phyloP scores from a whole-genome alignment of 2,329 filamentous ascomycete genomes.

The Ophiostoma angusticollis region DNA sequence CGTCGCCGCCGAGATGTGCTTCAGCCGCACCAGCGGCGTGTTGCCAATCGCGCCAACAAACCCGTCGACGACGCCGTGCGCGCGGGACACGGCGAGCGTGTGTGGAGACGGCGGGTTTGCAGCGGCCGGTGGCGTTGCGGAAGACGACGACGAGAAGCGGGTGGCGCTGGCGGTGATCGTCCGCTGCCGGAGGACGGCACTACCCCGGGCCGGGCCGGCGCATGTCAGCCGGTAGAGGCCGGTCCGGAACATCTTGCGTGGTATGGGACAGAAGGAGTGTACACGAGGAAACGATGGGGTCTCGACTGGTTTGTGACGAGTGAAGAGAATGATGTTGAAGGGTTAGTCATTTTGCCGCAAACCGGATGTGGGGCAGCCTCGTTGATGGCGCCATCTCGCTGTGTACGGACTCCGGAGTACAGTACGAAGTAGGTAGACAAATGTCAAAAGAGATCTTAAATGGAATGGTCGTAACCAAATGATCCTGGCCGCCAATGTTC shows the following conservation, averaged over 20 bases:
- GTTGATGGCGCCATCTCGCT: no score
- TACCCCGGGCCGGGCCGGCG: conserved; percentile 38
- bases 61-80: conserved; percentile 65
- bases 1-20: conserved; percentile 76
- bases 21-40: conserved; percentile 84
- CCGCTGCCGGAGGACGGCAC: conserved; percentile 57
- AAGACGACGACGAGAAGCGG: conserved; percentile 24
- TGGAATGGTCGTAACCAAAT: not conserved
- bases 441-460: not conserved
- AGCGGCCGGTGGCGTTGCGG: conserved; percentile 21
- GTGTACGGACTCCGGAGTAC: no score
- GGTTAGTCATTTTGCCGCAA: no score
- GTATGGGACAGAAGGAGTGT: not conserved
- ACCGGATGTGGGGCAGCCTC: no score
- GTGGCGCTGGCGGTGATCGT: conserved; percentile 27
- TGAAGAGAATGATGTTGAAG: no score
- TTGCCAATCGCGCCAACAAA: conserved; percentile 95
- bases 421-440: not conserved
- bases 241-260: conserved; percentile 50
- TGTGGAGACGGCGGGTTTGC: conserved; percentile 36
- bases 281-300: not conserved
- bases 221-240: conserved; percentile 55
- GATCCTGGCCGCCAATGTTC: not conserved
- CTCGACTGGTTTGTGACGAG: no score
- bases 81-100: conserved; percentile 60